Evolutionary conservation across 148 eudicot species (phyloP), one percentile per base, ranked within the genome.

Genomic region (Vaccinium corymbosum): DNA sequence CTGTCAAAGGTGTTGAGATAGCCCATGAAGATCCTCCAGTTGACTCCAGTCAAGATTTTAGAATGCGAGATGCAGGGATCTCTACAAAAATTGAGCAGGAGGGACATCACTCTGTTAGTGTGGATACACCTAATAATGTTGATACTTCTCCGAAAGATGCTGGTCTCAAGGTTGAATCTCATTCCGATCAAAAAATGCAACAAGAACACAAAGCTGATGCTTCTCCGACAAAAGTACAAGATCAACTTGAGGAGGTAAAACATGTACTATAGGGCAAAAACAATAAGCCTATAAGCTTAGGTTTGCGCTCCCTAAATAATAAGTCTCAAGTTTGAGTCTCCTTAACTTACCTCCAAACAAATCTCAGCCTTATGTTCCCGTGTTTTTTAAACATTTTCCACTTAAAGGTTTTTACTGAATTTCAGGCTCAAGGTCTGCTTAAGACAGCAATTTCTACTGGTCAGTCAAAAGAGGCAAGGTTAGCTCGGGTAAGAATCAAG

Each of bases 371-470:
- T 68, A 29, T 3, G 73, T 68, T 68, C 7, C 73, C 42, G 0
- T 68, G 29, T 27, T 73, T 77, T 27, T 70, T 25, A 80, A 29
- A 62, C 22, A 56, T 71, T 49, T 49, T 55, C 25, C 70, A 76
- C 84, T 61, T 82, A 19, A 32, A 82, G 82, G 78, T 86, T 86
- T 83, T 81, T 74, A 84, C 87, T 82, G 88, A 89, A 82, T 85
- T 87, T 80, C 92, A 97, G 99, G 99, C 99, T 84, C 98, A 97
- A 88, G 98, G 99, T 84, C 87, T 97, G 78, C 98, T 97, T 81
- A 91, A 92, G 87, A 91, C 90, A 89, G 90, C 99, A 83, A 89
- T 80, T 75, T 86, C 96, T 71, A 88, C 94, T 72, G 99, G 99
- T 87, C 93, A 92, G 86, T 92, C 99, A 59, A 97, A 97, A 89